These are phyloP conservation scores for Arthrinium phaeospermum DNA, from an alignment of 2,329 filamentous ascomycete genomes.

Conservation along the genomic window DNA sequence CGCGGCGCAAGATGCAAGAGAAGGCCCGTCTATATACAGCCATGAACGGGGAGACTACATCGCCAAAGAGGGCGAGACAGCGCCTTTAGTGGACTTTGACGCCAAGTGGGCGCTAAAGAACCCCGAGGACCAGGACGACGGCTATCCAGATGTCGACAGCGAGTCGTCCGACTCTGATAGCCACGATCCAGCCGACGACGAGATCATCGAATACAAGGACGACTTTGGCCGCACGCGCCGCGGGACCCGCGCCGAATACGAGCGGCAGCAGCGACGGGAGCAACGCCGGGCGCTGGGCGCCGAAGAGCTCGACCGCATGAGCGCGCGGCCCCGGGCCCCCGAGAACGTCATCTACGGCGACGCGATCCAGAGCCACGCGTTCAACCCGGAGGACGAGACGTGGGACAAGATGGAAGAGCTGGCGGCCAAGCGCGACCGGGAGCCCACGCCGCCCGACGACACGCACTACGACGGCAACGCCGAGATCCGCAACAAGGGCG, in stretches of 20 bases:
- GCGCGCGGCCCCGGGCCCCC: conserved; percentile 70
- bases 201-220: conserved; percentile 85
- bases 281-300: conserved; percentile 58
- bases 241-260: conserved; percentile 73
- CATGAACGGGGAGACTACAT: conserved; percentile 86
- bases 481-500: conserved; percentile 87
- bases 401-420: conserved; percentile 75
- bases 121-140: conserved; percentile 52
- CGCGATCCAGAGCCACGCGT: conserved; percentile 81
- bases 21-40: conserved; percentile 88
- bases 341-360: conserved; percentile 81
- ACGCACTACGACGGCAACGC: conserved; percentile 84
- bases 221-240: conserved; percentile 86
- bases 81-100: conserved; percentile 89
- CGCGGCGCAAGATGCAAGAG: conserved; percentile 83
- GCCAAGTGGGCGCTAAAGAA: conserved; percentile 86
- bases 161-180: conserved; percentile 45
- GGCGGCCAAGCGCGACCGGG: conserved; percentile 78
- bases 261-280: conserved; percentile 64
- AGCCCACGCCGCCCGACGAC: conserved; percentile 78
- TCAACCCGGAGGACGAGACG: conserved; percentile 71
- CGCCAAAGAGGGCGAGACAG: conserved; percentile 66
- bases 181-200: conserved; percentile 53
- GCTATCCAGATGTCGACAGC: conserved; percentile 71
- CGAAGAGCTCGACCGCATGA: conserved; percentile 71